Evolutionary conservation across 2,329 filamentous ascomycete species (phyloP), one percentile per base, ranked within the genome.

Genomic region (Aspergillus fijiensis): DNA sequence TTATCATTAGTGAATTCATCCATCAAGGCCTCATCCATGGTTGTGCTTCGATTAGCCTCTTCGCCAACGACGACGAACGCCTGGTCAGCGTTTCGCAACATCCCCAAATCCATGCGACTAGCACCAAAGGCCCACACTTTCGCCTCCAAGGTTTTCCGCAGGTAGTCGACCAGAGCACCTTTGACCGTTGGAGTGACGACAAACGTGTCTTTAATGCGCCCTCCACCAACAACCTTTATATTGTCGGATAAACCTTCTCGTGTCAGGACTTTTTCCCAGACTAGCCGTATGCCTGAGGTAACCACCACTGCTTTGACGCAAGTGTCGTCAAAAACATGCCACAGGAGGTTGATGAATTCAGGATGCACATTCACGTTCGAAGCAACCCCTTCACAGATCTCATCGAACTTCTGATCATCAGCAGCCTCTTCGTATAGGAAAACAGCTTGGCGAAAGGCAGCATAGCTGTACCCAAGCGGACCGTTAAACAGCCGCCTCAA

Each of bases 111-210:
- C 6, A 87, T 61, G 0, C 77, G 77, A 63, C 85, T 85, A 64
- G 88, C 85, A n/a, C 86, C 85, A 64, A 89, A 85, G 0, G 84
- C 86, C 69, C 76, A 81, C 19, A 87, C 81, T 45, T 78, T 70
- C 29, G 78, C 49, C 0, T 71, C 3, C 47, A 79, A 63, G 0
- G 19, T 19, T 0, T 74, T 27, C 55, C 71, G 73, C 21, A 87
- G 67, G 12, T 67, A 73, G 1, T 55, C 54, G 1, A 86, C 82
- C 25, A 87, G 48, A 0, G 65, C 66, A 1, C 73, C 79, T 68
- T 89, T 89, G 21, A 82, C 71, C 0, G 61, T 64, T 6, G 80
- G 73, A 0, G 81, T 85, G 27, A 89, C 75, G 12, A 88, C 77
- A 27, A 81, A 75, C 0, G 74, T 77, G 58, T 85, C 79, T 0